Evolutionary conservation across 2,329 filamentous ascomycete species (phyloP).

Genomic region (Neonectria hederae): DNA sequence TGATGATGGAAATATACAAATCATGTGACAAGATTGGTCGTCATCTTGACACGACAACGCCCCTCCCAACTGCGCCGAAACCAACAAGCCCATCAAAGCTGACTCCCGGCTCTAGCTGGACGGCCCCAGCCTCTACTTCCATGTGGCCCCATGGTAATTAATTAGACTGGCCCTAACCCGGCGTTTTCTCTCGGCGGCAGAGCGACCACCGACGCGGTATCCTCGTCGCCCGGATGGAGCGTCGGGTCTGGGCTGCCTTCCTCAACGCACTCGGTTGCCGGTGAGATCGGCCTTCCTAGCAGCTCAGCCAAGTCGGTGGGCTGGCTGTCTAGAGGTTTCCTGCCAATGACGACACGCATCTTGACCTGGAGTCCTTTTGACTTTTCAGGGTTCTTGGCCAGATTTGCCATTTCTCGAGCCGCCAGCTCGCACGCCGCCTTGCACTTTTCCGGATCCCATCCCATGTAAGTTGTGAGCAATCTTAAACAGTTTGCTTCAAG

Average conservation of each 20-base stretch:
- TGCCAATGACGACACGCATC: slow-evolving; percentile 58
- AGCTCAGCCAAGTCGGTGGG: slow-evolving; percentile 32
- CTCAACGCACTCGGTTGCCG: slow-evolving; percentile 31
- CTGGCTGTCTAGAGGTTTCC: slow-evolving; percentile 56
- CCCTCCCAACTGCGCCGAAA: slow-evolving; percentile 36
- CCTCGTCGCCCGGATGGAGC: slow-evolving; percentile 34
- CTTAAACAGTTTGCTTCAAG: slow-evolving; percentile 61
- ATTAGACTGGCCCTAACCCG: slow-evolving; percentile 14
- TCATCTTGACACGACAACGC: slow-evolving; percentile 37
- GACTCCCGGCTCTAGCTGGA: slow-evolving; percentile 10
- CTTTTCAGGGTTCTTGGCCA: slow-evolving; percentile 58
- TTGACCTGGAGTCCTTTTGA: slow-evolving; percentile 57
- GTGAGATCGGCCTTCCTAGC: slow-evolving; percentile 30
- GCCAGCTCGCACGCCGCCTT: slow-evolving; percentile 57
- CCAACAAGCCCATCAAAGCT: slow-evolving; percentile 21
- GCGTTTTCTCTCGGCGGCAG: slow-evolving; percentile 8
- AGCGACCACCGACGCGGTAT: neutral
- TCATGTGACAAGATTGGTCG: slow-evolving; percentile 24
- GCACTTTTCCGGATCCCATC: slow-evolving; percentile 61
- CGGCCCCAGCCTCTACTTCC: slow-evolving; percentile 8
- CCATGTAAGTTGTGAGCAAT: slow-evolving; percentile 62
- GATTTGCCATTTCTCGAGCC: slow-evolving; percentile 57
- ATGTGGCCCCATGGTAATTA: slow-evolving; percentile 3
- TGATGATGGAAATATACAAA: slow-evolving; percentile 34
- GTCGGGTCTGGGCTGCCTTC: slow-evolving; percentile 39